Evolutionary conservation across 1,139 yeast genomes (phyloP).

Genomic region (Suhomyces panamericanus): DNA sequence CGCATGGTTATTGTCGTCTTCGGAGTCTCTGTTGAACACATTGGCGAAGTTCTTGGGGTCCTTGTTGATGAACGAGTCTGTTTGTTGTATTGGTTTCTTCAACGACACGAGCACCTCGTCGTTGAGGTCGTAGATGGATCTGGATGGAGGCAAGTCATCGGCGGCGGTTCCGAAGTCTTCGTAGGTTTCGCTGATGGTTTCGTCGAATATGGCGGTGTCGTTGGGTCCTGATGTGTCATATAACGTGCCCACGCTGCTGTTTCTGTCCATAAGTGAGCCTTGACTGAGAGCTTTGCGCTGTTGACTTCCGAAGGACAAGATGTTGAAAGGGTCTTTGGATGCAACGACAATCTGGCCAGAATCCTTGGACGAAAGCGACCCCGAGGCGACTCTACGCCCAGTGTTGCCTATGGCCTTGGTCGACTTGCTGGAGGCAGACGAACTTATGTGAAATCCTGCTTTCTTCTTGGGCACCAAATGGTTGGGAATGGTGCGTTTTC

Average conservation of each 20-base stretch:
- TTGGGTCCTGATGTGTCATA: constrained; percentile 12
- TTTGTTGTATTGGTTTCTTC: constrained; percentile 34
- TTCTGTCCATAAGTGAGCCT: constrained; percentile 14
- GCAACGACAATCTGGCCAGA: constrained; percentile 12
- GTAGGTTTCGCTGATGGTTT: constrained; percentile 31
- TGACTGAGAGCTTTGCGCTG: constrained; percentile 22
- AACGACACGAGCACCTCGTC: constrained; percentile 39
- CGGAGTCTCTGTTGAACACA: constrained; percentile 37
- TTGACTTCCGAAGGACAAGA: constrained; percentile 41
- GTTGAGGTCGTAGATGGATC: constrained; percentile 59
- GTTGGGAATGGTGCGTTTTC: constrained; percentile 60
- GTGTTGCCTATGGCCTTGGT: constrained; percentile 4
- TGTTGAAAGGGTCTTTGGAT: constrained; percentile 33
- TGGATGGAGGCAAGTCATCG: constrained; percentile 58
- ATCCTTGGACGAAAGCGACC: constrained; percentile 11
- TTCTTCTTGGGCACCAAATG: constrained; percentile 48
- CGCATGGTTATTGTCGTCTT: constrained; percentile 3
- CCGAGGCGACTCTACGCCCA: constrained; percentile 9
- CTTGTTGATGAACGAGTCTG: constrained; percentile 41
- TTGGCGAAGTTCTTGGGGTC: constrained; percentile 50
- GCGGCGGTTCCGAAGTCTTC: constrained; percentile 27
- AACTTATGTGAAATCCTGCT: constrained; percentile 41
- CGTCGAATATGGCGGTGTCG: constrained; percentile 32
- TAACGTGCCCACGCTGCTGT: constrained; percentile 12
- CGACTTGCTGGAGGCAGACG: constrained; percentile 22